Evolutionary conservation across 495 filamentous ascomycete species (phyloP), one percentile per base, ranked within the genome.

Genomic region (Extremus antarcticus): DNA sequence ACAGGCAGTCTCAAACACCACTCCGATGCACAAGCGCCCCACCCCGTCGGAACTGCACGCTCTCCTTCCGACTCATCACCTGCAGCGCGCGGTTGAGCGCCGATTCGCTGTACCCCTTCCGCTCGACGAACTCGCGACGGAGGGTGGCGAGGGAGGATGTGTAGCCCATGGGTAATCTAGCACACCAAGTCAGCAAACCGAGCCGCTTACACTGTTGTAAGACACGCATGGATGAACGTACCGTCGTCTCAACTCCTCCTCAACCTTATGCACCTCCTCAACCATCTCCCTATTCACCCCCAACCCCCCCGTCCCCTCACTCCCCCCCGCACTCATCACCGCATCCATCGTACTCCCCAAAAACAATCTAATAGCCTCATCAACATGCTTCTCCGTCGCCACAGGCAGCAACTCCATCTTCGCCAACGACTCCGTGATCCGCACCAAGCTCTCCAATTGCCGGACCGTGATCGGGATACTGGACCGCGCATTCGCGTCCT

Each of bases 321-420:
- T 81, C 24, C 91, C 92, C 63, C 95, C 88, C 43, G 86, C 88
- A 22, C 25, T 43, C 59, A 62, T 58, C 40, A 96, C 88, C 2
- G 92, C 92, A 69, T 99, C 91, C 92, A 99, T 99, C 48, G 92
- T 99, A 1, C 82, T 87, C 43, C 91, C 94, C 3, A 99, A 73
- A 83, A 99, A 99, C 25, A 99, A 80, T 0, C 94, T 85, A 64
- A 99, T 99, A 1, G 94, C 92, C 73, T 99, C 92, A 66, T 99
- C 90, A 48, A 99, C 92, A 69, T 99, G 92, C 50, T 79, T 75
- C 69, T 94, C 90, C 1, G 84, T 88, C 20, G 90, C 92, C 24
- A 95, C 75, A 23, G 90, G 83, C 0, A 83, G 86, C 22, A 99
- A 81, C 0, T 83, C 76, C 16, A 99, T 71, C 68, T 99, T 99